Evolutionary conservation across 225 moss, liverwort and hornwort genomes (phyloP).

Genomic region (Pseudisothecium myosuroides): DNA sequence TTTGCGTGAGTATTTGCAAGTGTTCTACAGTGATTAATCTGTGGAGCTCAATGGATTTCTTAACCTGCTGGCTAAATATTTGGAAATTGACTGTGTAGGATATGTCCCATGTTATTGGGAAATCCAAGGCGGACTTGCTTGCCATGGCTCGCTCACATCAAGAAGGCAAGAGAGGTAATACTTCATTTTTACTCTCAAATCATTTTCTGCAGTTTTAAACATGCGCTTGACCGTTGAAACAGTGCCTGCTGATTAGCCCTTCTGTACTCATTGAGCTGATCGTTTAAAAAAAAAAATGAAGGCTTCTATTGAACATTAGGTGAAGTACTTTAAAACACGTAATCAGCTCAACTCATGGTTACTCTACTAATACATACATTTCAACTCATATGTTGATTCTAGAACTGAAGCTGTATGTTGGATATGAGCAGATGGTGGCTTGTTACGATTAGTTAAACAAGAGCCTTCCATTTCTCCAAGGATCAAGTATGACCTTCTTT

Average conservation of each 20-base stretch:
- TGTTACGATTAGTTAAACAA: constrained; percentile 67
- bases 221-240: not conserved
- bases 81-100: constrained; percentile 45
- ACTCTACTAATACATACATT: not conserved
- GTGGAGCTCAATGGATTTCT: not conserved
- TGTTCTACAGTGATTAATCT: not conserved
- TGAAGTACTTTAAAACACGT: not conserved
- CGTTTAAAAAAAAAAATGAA: not conserved
- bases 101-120: constrained; percentile 81
- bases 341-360: not conserved
- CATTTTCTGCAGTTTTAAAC: not conserved
- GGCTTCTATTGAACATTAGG: not conserved
- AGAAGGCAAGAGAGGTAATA: constrained; percentile 82
- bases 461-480: constrained; percentile 83
- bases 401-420: constrained; percentile 19
- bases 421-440: constrained; percentile 38
- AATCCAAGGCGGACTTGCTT: constrained; percentile 80
- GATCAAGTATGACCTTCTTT: constrained; percentile 58
- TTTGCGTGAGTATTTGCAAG: not conserved
- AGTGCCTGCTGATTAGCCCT: not conserved
- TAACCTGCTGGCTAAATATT: not conserved
- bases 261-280: not conserved
- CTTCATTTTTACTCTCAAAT: not conserved
- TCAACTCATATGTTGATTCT: not conserved
- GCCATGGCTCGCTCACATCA: constrained; percentile 63